Evolutionary conservation across 2,329 filamentous ascomycete species (phyloP).

Genomic region (Ophiostoma tasmaniense): DNA sequence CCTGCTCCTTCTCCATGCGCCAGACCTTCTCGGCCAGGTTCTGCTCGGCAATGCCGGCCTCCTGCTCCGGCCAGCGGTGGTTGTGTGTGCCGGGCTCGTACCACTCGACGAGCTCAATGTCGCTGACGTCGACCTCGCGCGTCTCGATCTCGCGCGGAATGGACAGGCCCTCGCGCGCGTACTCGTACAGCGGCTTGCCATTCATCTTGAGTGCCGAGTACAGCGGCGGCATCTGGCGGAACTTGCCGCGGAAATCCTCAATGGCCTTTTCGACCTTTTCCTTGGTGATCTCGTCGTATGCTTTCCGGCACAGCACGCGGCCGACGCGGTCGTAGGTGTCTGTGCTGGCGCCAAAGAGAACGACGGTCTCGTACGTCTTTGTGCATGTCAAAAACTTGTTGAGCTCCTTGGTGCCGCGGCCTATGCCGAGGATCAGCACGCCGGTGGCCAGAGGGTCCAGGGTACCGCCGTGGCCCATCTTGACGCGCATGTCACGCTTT

Average conservation of each 20-base stretch:
- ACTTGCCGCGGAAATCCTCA: conserved; percentile 66
- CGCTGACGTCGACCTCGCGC: conserved; percentile 66
- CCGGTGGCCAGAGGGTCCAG: conserved; percentile 91
- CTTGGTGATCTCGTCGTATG: conserved; percentile 73
- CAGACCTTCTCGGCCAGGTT: conserved; percentile 65
- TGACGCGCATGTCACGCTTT: conserved; percentile 61
- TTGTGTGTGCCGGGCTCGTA: conserved; percentile 72
- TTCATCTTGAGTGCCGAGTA: conserved; percentile 91
- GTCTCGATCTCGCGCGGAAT: conserved; percentile 79
- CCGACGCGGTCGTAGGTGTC: conserved; percentile 87
- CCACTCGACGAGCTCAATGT: conserved; percentile 78
- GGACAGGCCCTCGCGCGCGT: conserved; percentile 79
- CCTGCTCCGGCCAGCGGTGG: conserved; percentile 69
- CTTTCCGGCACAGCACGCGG: conserved; percentile 66
- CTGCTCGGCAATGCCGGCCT: conserved; percentile 68
- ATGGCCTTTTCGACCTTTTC: conserved; percentile 71
- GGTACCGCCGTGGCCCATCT: conserved; percentile 93
- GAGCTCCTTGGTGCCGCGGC: conserved; percentile 77
- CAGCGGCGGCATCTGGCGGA: conserved; percentile 82
- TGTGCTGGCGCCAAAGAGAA: conserved; percentile 85
- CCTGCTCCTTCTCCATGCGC: conserved; percentile 51
- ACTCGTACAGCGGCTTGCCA: conserved; percentile 92
- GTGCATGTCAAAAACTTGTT: conserved; percentile 74
- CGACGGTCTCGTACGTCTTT: conserved; percentile 83
- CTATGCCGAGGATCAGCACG: conserved; percentile 81